These are phyloP conservation scores for Trichoderma arundinaceum DNA, from an alignment of 2,329 filamentous ascomycete species.

Conservation along the genomic window DNA sequence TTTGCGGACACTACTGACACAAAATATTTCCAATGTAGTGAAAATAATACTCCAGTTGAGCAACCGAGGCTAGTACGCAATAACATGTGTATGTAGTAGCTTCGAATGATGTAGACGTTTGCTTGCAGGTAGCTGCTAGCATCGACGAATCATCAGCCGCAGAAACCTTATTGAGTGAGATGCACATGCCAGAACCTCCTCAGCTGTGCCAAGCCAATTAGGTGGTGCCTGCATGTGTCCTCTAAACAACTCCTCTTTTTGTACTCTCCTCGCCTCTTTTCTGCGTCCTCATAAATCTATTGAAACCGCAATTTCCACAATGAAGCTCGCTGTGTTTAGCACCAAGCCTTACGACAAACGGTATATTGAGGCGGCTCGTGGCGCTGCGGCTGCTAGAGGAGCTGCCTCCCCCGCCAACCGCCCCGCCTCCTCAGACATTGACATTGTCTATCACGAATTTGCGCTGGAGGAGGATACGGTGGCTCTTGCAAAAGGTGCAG, in stretches of 20 bases:
- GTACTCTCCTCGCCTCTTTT: not conserved
- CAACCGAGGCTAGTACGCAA: too few relatives aligned
- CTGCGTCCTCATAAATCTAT: not conserved
- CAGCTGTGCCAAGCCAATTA: constrained; percentile 12
- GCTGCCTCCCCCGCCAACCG: constrained; percentile 38
- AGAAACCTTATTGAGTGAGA: constrained; percentile 19
- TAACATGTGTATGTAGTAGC: too few relatives aligned
- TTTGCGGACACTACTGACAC: too few relatives aligned
- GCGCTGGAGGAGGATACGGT: constrained; percentile 62
- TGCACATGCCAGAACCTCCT: constrained; percentile 7
- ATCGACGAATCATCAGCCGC: constrained; percentile 24
- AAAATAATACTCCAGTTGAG: too few relatives aligned
- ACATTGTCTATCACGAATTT: constrained; percentile 64
- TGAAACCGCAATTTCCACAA: constrained; percentile 36
- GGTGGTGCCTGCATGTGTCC: not conserved
- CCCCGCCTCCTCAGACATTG: constrained; percentile 40
- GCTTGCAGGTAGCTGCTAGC: not conserved
- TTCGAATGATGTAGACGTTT: too few relatives aligned
- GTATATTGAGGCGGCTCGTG: constrained; percentile 55
- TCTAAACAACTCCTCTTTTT: not conserved
- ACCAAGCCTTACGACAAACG: constrained; percentile 67
- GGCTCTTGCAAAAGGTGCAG: constrained; percentile 55
- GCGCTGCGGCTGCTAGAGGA: constrained; percentile 36
- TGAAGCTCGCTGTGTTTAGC: constrained; percentile 69
- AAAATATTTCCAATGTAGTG: too few relatives aligned